Evolutionary conservation across 257 asterid species (phyloP), one percentile per base, ranked within the genome.

Genomic region (Perilla frutescens): DNA sequence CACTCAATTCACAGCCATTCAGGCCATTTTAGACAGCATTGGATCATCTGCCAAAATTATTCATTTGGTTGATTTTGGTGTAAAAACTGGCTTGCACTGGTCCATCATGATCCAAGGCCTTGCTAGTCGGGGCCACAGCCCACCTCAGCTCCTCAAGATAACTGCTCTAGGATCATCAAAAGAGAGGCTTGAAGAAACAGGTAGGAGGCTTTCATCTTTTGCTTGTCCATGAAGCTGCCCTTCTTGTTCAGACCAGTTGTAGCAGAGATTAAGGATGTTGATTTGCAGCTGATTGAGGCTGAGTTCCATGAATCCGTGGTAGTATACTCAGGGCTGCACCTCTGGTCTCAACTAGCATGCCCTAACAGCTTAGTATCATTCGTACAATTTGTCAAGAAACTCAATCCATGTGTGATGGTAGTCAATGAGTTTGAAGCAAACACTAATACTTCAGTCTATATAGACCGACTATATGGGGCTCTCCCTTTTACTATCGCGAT

Each of bases 61-160:
- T 58, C 87, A 84, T 74, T 41, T 84, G 55, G 36, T 86, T n/a
- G 86, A 80, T 71, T 55, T 80, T 6, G 80, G 78, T 6, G 70
- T 82, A 60, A 73, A 29, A 49, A 75, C 50, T 34, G 87, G 84
- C 9, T 5, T 69, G 50, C 84, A 82, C 7, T 76, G 81, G 84
- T 61, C 82, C 4, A 50, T 80, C 36, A 12, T 84, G 67, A 82
- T 80, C 81, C 85, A 86, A 34, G 81, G 75, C 64, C 72, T 77
- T 14, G 77, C 80, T 13, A 57, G 55, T 15, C 53, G 57, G 9
- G n/a, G 10, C 3, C 62, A 76, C 48, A 37, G 12, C 39, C 74
- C 76, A 0, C 57, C 80, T 43, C 72, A 74, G 20, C 74, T 47
- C 34, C 84, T 86, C 56, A 86, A 76, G 75, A 81, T 86, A 53